phyloP scores from a whole-genome alignment of 208 protist species.

The Leishmania guyanensis region DNA sequence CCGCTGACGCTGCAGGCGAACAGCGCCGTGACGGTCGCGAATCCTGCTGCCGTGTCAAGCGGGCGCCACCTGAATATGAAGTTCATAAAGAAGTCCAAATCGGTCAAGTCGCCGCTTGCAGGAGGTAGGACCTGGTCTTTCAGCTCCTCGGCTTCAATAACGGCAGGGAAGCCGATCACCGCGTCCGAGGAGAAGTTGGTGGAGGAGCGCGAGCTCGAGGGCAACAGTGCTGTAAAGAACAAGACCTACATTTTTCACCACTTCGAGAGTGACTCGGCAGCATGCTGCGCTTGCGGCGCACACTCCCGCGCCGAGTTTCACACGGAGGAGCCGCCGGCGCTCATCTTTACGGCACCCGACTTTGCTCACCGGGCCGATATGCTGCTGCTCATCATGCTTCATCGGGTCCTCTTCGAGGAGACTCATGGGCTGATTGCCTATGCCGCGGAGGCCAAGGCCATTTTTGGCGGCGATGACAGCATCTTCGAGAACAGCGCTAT shows the following conservation, averaged over 20 bases:
- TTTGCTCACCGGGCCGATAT: slow-evolving; percentile 56
- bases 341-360: slow-evolving; percentile 49
- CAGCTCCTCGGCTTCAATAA: background rate
- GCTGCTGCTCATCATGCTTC: slow-evolving; percentile 77
- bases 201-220: slow-evolving; percentile 38
- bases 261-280: slow-evolving; percentile 59
- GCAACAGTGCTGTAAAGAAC: slow-evolving; percentile 22
- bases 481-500: slow-evolving; percentile 61
- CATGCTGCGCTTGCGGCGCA: slow-evolving; percentile 56
- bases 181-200: slow-evolving; percentile 16
- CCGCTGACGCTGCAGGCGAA: slow-evolving; percentile 32
- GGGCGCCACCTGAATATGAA: slow-evolving; percentile 1
- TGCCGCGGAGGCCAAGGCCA: slow-evolving; percentile 20
- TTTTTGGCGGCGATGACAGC: slow-evolving; percentile 28
- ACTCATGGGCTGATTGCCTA: slow-evolving; percentile 14
- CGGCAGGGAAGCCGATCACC: slow-evolving; percentile 5
- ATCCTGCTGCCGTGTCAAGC: slow-evolving; percentile 9
- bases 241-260: slow-evolving; percentile 76
- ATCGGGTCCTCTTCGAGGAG: slow-evolving; percentile 37
- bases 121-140: background rate
- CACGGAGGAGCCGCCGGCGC: slow-evolving; percentile 37
- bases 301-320: slow-evolving; percentile 55
- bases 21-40: slow-evolving; percentile 20
- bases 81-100: slow-evolving; percentile 17
- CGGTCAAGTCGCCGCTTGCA: slow-evolving; percentile 1